These are phyloP conservation scores for Didymellaceae sp. DNA, from an alignment of 2,329 filamentous ascomycete genomes.

Conservation along the genomic window DNA sequence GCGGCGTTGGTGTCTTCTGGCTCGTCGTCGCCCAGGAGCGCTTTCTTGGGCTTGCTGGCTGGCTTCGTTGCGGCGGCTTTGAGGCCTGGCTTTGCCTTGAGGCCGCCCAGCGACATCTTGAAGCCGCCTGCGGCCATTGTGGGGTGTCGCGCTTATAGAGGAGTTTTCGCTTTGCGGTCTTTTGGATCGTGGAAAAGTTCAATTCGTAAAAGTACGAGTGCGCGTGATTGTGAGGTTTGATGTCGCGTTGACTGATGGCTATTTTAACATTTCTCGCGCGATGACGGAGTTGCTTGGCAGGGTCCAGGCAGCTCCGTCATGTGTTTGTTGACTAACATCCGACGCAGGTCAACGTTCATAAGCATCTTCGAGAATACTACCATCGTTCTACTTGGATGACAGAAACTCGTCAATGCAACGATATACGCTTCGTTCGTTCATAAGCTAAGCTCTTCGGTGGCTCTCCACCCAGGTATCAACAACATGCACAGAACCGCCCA, in stretches of 20 bases:
- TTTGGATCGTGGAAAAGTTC: not conserved
- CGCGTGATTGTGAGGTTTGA: not conserved
- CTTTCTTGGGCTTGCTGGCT: constrained; percentile 35
- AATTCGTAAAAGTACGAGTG: not conserved
- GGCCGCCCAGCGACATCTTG: constrained; percentile 43
- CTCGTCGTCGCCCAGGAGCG: constrained; percentile 42
- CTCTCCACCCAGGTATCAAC: constrained; percentile 9
- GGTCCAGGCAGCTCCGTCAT: constrained; percentile 12
- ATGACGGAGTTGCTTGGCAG: constrained; percentile 20
- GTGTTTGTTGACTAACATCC: not conserved
- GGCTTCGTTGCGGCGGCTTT: constrained; percentile 27
- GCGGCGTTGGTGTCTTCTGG: constrained; percentile 33
- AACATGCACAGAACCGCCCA: constrained; percentile 9
- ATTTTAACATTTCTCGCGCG: constrained; percentile 7
- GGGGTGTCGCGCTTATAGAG: constrained; percentile 21
- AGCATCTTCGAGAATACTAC: not conserved
- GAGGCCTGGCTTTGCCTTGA: constrained; percentile 38
- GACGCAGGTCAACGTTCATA: not conserved
- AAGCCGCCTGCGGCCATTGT: constrained; percentile 46
- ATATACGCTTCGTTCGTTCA: constrained; percentile 9
- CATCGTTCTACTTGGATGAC: too few relatives aligned
- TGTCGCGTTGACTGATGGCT: not conserved
- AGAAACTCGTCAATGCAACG: too few relatives aligned
- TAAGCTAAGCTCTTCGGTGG: constrained; percentile 10
- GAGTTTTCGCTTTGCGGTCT: not conserved